Evolutionary conservation across 1,284 basidiomycete genomes (phyloP).

Genomic region (Serendipita sp.): DNA sequence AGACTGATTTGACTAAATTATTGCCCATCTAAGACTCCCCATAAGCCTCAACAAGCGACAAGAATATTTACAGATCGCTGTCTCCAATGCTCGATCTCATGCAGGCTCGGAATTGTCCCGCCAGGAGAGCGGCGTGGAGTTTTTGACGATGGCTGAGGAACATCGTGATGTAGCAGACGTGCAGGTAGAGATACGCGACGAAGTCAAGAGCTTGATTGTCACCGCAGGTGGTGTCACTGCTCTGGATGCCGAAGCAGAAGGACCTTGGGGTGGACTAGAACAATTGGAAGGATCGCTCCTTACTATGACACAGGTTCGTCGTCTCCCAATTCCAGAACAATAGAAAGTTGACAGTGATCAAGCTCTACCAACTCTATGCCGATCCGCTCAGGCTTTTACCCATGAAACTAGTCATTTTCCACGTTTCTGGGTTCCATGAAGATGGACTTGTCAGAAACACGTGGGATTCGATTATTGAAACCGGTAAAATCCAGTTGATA

Average conservation of each 20-base stretch:
- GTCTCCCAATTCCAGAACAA: conserved; percentile 4
- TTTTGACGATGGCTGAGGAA: conserved; percentile 87
- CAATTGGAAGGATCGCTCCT: conserved; percentile 41
- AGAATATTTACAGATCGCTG: conserved; percentile 84
- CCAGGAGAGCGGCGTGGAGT: conserved; percentile 78
- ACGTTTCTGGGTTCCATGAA: conserved; percentile 87
- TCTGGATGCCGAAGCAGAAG: conserved; percentile 23
- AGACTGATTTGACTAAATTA: neutral
- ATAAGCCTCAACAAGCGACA: conserved; percentile 59
- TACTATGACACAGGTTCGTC: conserved; percentile 54
- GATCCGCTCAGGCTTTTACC: conserved; percentile 74
- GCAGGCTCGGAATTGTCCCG: conserved; percentile 59
- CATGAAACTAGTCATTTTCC: conserved; percentile 81
- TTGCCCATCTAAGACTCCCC: conserved; percentile 36
- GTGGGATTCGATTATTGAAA: conserved; percentile 78
- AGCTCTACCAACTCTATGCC: conserved; percentile 85
- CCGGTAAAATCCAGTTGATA: conserved; percentile 34
- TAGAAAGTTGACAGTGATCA: conserved; percentile 10
- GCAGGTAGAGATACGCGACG: conserved; percentile 62
- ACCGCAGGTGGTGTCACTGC: conserved; percentile 24
- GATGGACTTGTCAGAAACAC: conserved; percentile 67
- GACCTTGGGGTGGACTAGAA: conserved; percentile 12
- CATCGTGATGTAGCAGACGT: conserved; percentile 95
- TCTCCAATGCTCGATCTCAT: conserved; percentile 91
- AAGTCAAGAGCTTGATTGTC: neutral